A percentile compares a stretch with the other conserved stretches of the same genome.
Conservation (phyloP, 2,329 filamentous ascomycete genomes). For the Diaporthe capsici region DNA sequence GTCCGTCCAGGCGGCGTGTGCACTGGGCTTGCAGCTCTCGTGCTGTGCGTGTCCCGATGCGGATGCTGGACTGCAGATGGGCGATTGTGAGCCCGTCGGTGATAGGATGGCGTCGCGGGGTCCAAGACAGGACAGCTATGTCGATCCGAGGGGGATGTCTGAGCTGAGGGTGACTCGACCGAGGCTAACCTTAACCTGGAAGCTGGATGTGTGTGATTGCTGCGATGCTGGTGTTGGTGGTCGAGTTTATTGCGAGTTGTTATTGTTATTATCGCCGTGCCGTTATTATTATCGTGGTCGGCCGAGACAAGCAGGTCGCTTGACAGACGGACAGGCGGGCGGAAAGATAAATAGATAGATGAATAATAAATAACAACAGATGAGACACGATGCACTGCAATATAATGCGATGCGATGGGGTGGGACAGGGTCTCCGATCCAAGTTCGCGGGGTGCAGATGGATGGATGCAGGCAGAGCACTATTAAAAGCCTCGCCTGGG, state of each 20-base stretch:
- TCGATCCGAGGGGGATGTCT: constrained; percentile 17
- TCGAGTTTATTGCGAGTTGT: background rate
- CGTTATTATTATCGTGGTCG: constrained; percentile 1
- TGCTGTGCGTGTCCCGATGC: constrained; percentile 29
- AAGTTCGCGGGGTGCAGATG: constrained; percentile 35
- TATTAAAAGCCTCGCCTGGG: constrained; percentile 33
- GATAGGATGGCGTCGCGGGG: constrained; percentile 25
- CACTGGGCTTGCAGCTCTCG: constrained; percentile 26
- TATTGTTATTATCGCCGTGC: background rate
- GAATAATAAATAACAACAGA: background rate
- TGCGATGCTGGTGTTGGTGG: background rate
- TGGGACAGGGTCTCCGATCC: constrained; percentile 27
- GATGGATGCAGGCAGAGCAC: constrained; percentile 14
- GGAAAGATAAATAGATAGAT: background rate
- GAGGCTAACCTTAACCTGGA: constrained; percentile 21
- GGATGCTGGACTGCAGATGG: constrained; percentile 11
- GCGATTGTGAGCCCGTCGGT: constrained; percentile 15
- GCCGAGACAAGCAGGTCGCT: constrained; percentile 5
- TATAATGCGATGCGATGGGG: background rate
- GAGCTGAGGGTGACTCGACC: constrained; percentile 16
- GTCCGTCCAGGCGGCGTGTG: constrained; percentile 14
- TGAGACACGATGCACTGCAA: constrained; percentile 24
- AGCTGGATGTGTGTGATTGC: constrained; percentile 24
- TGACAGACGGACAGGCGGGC: background rate
- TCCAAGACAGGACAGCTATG: constrained; percentile 18